Evolutionary conservation across 169 alveolate species (phyloP), one percentile per base, ranked within the genome.

Genomic region (Babesia ovis): DNA sequence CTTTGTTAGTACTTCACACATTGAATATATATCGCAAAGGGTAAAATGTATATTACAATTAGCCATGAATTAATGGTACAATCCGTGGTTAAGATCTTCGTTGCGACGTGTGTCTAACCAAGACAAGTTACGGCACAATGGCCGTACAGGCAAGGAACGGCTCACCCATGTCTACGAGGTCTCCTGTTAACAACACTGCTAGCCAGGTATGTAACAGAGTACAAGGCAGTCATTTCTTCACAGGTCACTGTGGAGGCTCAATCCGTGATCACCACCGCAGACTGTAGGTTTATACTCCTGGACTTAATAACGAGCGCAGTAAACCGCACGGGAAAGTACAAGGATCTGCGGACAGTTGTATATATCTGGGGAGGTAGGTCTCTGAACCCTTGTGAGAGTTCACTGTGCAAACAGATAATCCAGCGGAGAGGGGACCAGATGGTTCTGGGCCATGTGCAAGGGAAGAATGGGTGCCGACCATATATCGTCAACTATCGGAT

Each of bases 401-500:
- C 18, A 11, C 8, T 14, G 3, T 31, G 14, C 20, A 20, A 3
- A 20, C 39, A 51, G 51, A 34, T 14, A 57, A 66, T 42, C 66
- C 82, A 25, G 76, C 48, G n/a, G 77, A 16, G 43, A 27, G 37
- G 61, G 69, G 53, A 27, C 34, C 66, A 6, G 46, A 68, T 25
- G 59, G 41, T 0, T 29, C 56, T 5, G 27, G 32, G 5, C 32
- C 62, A 12, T 18, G 25, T 8, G 45, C 64, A 3, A 64, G 27
- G 25, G 85, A 53, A 20, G 64, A 53, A 2, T 76, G 85, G 85
- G 59, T 50, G 29, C 91, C 93, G 32, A 80, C 88, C 41, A 82
- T 89, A 42, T 89, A 89, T 62, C 70, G 86, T 27, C 85, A 85
- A 34, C 61, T 89, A 14, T 48, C 91, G 41, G 71, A 82, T 46